Evolutionary conservation across 2,329 filamentous ascomycete species (phyloP).

Genomic region (Colletotrichum sp.): DNA sequence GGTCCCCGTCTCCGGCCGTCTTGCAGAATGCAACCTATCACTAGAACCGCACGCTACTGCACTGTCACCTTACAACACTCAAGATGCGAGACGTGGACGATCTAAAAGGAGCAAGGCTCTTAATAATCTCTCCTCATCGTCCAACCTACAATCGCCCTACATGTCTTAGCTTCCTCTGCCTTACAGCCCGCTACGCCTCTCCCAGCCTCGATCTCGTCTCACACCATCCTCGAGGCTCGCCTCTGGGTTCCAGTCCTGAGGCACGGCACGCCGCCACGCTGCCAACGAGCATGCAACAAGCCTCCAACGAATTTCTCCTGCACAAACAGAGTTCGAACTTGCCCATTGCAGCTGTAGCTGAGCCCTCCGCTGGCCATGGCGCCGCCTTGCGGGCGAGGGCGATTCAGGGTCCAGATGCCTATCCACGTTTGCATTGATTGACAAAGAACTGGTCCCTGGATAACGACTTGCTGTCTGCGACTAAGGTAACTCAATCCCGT

Average conservation of each 20-base stretch:
- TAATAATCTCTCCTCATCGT: conserved; percentile 1
- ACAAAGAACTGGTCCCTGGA: not conserved
- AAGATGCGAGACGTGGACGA: not conserved
- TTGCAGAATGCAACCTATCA: conserved; percentile 8
- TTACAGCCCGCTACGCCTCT: not conserved
- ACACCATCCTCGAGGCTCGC: not conserved
- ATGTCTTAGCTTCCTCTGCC: not conserved
- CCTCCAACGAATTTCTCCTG: not conserved
- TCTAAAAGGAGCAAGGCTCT: not conserved
- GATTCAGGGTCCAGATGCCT: conserved; percentile 8
- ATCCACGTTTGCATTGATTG: not conserved
- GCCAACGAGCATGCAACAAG: not conserved
- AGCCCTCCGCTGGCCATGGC: not conserved
- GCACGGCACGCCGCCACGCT: not conserved
- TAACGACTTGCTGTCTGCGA: not conserved
- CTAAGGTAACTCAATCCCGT: not conserved
- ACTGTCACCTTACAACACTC: not conserved
- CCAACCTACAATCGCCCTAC: not conserved
- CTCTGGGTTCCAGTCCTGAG: not conserved
- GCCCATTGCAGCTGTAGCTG: not conserved
- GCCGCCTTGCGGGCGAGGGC: not conserved
- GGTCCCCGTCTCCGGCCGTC: not conserved
- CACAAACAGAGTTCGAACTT: not conserved
- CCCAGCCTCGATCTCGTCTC: not conserved
- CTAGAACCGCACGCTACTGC: conserved; percentile 9